Conservation (phyloP, 768 basidiomycete species). For the Tricholomella constricta region DNA sequence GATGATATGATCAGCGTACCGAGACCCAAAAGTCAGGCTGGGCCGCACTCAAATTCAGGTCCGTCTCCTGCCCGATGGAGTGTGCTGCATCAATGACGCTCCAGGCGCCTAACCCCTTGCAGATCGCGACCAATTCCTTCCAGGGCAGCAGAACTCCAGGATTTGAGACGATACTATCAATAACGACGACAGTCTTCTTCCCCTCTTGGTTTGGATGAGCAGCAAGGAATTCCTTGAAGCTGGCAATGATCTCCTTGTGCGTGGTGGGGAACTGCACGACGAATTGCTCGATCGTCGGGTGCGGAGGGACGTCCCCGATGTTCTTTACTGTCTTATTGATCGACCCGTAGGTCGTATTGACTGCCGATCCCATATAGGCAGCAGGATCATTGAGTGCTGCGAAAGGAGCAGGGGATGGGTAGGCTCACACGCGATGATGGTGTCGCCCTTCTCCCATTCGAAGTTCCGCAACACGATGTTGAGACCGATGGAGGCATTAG, state of each 20-base stretch:
- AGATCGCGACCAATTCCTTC: slow-evolving; percentile 69
- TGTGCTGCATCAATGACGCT: slow-evolving; percentile 84
- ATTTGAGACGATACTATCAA: slow-evolving; percentile 65
- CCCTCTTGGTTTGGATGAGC: slow-evolving; percentile 11
- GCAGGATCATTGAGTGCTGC: not conserved
- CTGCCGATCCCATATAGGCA: not conserved
- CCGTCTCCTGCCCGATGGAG: slow-evolving; percentile 73
- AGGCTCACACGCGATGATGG: slow-evolving; percentile 53
- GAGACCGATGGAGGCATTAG: slow-evolving; percentile 59
- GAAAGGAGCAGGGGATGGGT: too few relatives aligned
- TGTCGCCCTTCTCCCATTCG: slow-evolving; percentile 60
- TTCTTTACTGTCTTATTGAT: slow-evolving; percentile 52
- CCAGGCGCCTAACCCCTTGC: slow-evolving; percentile 61
- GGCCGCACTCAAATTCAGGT: slow-evolving; percentile 55
- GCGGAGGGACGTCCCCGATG: slow-evolving; percentile 54
- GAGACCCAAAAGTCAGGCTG: slow-evolving; percentile 82
- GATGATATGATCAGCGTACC: slow-evolving; percentile 38
- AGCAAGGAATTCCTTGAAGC: slow-evolving; percentile 35
- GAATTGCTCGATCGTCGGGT: slow-evolving; percentile 54
- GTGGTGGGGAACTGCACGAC: slow-evolving; percentile 56
- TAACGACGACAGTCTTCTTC: slow-evolving; percentile 60
- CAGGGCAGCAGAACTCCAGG: slow-evolving; percentile 78
- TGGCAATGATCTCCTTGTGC: slow-evolving; percentile 37
- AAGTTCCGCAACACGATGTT: slow-evolving; percentile 65
- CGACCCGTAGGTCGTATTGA: slow-evolving; percentile 45